Conservation (phyloP, 306 rosid genomes). For the Purshia tridentata region DNA sequence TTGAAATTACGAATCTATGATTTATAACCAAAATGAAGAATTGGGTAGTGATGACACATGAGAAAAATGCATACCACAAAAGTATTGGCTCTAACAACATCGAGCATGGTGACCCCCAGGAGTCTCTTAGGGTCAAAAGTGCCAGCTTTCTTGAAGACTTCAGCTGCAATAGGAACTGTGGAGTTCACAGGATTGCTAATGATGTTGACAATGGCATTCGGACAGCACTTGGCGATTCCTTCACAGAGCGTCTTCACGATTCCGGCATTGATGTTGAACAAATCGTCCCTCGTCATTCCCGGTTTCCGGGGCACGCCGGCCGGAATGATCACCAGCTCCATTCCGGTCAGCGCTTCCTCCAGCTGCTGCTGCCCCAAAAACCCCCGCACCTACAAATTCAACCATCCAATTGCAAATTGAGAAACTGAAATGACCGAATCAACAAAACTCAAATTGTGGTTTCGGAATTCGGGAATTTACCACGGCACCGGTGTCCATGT, state of each 20-base stretch:
- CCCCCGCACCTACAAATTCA: slow-evolving; percentile 70
- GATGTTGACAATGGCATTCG: slow-evolving; percentile 90
- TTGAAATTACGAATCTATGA: neutral
- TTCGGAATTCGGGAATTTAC: slow-evolving; percentile 35
- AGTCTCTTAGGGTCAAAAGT: slow-evolving; percentile 79
- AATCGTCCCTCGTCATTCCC: slow-evolving; percentile 97
- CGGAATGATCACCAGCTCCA: slow-evolving; percentile 87
- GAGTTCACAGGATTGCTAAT: slow-evolving; percentile 98
- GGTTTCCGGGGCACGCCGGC: slow-evolving; percentile 98
- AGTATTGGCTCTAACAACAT: slow-evolving; percentile 93
- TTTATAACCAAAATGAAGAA: neutral
- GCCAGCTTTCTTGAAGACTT: slow-evolving; percentile 92
- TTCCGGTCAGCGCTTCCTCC: slow-evolving; percentile 77
- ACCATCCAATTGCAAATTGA: neutral
- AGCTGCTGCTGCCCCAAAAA: slow-evolving; percentile 86
- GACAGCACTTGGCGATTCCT: slow-evolving; percentile 80
- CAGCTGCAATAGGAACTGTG: slow-evolving; percentile 91
- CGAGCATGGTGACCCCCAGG: slow-evolving; percentile 87
- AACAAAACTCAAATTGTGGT: neutral
- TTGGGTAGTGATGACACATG: neutral
- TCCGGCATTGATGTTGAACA: slow-evolving; percentile 96
- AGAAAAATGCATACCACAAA: slow-evolving; percentile 69
- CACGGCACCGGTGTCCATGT: slow-evolving; percentile 98
- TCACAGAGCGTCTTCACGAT: slow-evolving; percentile 85
- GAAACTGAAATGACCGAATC: neutral